Conservation (phyloP, 768 basidiomycete species). For the Agrocybe pediades region DNA sequence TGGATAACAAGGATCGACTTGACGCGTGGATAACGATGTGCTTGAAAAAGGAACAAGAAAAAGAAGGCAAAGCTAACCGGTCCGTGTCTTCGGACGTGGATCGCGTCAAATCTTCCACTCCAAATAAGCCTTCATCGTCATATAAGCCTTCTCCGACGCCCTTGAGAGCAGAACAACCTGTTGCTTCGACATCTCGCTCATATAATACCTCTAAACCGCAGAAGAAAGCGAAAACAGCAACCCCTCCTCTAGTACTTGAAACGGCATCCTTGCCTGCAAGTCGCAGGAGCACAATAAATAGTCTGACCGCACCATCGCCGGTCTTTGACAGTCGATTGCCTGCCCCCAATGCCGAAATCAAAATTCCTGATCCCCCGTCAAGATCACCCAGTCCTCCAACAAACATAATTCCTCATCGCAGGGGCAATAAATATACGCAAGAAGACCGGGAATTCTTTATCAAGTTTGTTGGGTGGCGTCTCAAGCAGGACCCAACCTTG, state of each 20-base stretch:
- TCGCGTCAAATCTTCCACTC: slow-evolving; percentile 23
- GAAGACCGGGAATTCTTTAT: slow-evolving; percentile 70
- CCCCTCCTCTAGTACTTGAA: slow-evolving; percentile 18
- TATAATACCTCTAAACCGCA: slow-evolving; percentile 18
- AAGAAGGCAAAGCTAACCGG: neutral
- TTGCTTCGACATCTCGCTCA: slow-evolving; percentile 18
- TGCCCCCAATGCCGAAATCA: slow-evolving; percentile 61
- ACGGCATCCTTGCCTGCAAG: slow-evolving; percentile 24
- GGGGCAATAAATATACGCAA: slow-evolving; percentile 65
- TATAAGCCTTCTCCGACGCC: slow-evolving; percentile 40
- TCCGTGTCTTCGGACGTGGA: slow-evolving; percentile 14
- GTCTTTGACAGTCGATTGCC: slow-evolving; percentile 51
- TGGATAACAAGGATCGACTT: slow-evolving; percentile 66
- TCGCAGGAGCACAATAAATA: slow-evolving; percentile 59
- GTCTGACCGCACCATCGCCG: slow-evolving; percentile 54
- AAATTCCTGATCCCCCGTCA: slow-evolving; percentile 62
- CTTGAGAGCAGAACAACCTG: slow-evolving; percentile 36
- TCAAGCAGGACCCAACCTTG: slow-evolving; percentile 54
- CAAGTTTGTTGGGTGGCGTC: slow-evolving; percentile 63
- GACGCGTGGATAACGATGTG: slow-evolving; percentile 46
- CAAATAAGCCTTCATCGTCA: slow-evolving; percentile 42
- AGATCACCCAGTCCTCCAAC: slow-evolving; percentile 72
- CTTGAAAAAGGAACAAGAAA: slow-evolving; percentile 29
- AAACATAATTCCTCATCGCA: slow-evolving; percentile 38
- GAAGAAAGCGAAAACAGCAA: slow-evolving; percentile 27